These are phyloP conservation scores for Hordeum marinum DNA, from an alignment of 176 grass and related monocot species.

Conservation along the genomic window DNA sequence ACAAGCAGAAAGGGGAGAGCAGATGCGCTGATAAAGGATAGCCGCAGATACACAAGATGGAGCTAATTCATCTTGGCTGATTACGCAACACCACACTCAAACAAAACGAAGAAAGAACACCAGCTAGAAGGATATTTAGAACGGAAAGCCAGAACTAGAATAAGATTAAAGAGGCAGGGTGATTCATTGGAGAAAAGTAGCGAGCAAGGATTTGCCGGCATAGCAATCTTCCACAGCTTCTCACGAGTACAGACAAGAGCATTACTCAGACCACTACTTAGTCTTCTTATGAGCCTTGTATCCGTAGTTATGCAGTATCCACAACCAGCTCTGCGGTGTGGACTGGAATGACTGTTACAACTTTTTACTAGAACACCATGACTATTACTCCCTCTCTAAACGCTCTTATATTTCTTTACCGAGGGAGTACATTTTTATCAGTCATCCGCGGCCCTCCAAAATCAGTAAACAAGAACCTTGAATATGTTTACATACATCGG, in stretches of 20 bases:
- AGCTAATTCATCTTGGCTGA: neutral
- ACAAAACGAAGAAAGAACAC: neutral
- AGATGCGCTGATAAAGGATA: neutral
- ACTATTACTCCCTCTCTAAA: neutral
- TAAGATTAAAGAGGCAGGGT: neutral
- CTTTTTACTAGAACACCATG: neutral
- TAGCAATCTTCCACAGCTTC: neutral
- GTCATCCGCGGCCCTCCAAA: neutral
- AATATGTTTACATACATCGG: conserved; percentile 6
- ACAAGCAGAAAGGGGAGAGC: neutral
- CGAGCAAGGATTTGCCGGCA: neutral
- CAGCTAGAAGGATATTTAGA: neutral
- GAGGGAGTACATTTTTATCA: neutral
- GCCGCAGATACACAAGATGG: neutral
- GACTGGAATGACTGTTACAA: neutral
- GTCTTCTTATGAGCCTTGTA: neutral
- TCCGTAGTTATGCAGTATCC: neutral
- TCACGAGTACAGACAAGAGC: neutral
- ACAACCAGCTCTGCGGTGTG: neutral
- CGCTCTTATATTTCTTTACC: no score
- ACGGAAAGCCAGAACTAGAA: neutral
- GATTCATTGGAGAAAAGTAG: neutral
- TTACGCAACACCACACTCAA: neutral
- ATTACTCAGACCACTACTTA: neutral
- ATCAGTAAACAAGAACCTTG: neutral